Evolutionary conservation across 352 stramenopile species (phyloP).

Genomic region (Phytopythium montanum): DNA sequence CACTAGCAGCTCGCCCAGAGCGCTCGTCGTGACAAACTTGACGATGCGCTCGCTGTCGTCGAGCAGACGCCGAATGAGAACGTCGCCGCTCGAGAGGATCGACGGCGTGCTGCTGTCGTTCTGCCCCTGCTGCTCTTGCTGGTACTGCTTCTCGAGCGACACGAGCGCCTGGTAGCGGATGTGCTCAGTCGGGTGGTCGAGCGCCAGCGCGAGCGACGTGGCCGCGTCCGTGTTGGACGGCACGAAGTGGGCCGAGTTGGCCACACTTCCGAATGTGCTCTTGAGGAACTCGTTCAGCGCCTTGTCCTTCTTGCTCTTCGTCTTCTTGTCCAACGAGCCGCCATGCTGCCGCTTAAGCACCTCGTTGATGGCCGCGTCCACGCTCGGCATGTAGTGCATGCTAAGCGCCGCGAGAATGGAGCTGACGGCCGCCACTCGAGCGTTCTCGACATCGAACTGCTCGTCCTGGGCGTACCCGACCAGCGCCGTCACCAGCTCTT

Average conservation of each 20-base stretch:
- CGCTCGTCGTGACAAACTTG: slow-evolving; percentile 47
- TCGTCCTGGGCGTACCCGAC: slow-evolving; percentile 36
- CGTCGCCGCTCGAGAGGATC: slow-evolving; percentile 44
- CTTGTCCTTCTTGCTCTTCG: slow-evolving; percentile 47
- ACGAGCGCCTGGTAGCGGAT: slow-evolving; percentile 75
- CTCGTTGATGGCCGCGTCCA: slow-evolving; percentile 36
- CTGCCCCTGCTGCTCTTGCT: slow-evolving; percentile 15
- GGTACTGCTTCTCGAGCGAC: slow-evolving; percentile 56
- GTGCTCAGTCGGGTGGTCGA: slow-evolving; percentile 74
- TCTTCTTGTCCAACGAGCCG: slow-evolving; percentile 12
- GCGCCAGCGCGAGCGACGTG: slow-evolving; percentile 67
- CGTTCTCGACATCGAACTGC: slow-evolving; percentile 33
- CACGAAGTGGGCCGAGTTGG: slow-evolving; percentile 79
- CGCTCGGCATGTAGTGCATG: slow-evolving; percentile 54
- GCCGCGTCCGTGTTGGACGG: slow-evolving; percentile 53
- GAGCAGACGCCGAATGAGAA: slow-evolving; percentile 65
- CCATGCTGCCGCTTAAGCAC: slow-evolving; percentile 14
- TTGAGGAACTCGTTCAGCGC: slow-evolving; percentile 57
- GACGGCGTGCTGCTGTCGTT: background rate
- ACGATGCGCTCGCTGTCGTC: slow-evolving; percentile 76
- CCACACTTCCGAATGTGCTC: slow-evolving; percentile 61
- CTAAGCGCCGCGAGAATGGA: slow-evolving; percentile 42
- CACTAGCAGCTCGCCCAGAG: slow-evolving; percentile 54
- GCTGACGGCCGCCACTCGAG: slow-evolving; percentile 41
- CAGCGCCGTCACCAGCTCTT: slow-evolving; percentile 47